Conservation (phyloP, 257 asterid species). For the Parsonsia alboflavescens region DNA sequence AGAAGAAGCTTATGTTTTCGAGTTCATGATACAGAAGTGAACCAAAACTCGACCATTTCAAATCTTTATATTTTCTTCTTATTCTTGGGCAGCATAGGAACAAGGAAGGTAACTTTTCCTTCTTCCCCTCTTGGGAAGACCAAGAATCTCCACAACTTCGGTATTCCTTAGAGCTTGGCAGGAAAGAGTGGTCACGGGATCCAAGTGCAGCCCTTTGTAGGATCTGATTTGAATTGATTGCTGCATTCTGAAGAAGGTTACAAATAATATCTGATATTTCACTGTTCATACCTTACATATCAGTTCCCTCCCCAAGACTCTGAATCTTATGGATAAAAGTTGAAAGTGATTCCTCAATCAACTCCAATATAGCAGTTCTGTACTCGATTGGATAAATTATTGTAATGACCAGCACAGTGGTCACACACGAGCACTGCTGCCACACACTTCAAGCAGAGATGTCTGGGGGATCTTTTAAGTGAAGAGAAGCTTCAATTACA, state of each 20-base stretch:
- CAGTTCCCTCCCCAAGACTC: slow-evolving; percentile 51
- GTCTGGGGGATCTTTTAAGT: background rate
- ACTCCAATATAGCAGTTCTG: slow-evolving; percentile 46
- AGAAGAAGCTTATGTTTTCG: too few relatives aligned
- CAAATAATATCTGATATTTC: slow-evolving; percentile 60
- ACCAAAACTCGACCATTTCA: too few relatives aligned
- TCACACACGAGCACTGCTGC: background rate
- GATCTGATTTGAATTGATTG: slow-evolving; percentile 72
- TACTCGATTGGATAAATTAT: slow-evolving; percentile 44
- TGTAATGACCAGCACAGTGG: slow-evolving; percentile 29
- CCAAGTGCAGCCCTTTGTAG: slow-evolving; percentile 73
- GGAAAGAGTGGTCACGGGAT: slow-evolving; percentile 70
- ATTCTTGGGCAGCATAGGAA: slow-evolving; percentile 49
- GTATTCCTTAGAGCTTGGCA: slow-evolving; percentile 61
- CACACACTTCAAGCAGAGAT: background rate
- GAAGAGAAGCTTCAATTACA: background rate
- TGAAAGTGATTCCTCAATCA: slow-evolving; percentile 58
- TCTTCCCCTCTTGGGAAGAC: slow-evolving; percentile 38
- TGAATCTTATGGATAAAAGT: slow-evolving; percentile 52
- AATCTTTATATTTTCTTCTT: too few relatives aligned
- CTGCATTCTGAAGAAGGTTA: slow-evolving; percentile 94
- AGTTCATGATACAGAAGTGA: too few relatives aligned
- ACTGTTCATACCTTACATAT: slow-evolving; percentile 42
- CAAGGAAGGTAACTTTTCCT: slow-evolving; percentile 42
- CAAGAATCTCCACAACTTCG: slow-evolving; percentile 38